These are phyloP conservation scores for Citrus medica DNA, from an alignment of 345 rosid species.

Conservation along the genomic window DNA sequence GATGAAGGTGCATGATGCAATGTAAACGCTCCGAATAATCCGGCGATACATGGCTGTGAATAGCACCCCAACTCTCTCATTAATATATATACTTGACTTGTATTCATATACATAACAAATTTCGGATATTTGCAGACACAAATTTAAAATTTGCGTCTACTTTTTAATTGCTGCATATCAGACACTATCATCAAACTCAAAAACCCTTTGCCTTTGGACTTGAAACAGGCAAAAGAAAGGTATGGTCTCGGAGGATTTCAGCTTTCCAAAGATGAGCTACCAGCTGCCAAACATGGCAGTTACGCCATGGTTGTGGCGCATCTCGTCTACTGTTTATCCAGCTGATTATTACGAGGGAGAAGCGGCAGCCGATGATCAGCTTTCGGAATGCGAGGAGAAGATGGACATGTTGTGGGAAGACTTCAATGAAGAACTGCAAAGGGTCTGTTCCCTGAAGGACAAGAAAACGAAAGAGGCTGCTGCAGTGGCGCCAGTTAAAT, in stretches of 20 bases:
- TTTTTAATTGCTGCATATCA: neutral
- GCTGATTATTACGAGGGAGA: neutral
- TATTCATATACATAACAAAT: neutral
- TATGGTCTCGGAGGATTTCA: conserved; percentile 29
- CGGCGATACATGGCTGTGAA: conserved; percentile 5
- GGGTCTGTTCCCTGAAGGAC: conserved; percentile 8
- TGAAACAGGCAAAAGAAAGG: neutral
- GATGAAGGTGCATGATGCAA: neutral
- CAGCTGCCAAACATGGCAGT: conserved; percentile 18
- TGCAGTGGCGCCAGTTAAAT: neutral
- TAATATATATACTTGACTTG: neutral
- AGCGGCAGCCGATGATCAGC: neutral
- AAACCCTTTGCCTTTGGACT: neutral
- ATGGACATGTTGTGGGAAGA: conserved; percentile 48
- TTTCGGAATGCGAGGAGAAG: conserved; percentile 17
- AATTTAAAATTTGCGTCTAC: neutral
- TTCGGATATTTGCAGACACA: neutral
- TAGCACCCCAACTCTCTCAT: conserved; percentile 3
- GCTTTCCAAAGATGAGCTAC: conserved; percentile 32
- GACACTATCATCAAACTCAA: neutral
- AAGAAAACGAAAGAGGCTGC: neutral
- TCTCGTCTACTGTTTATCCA: conserved; percentile 31
- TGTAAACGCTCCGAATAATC: conserved; percentile 19
- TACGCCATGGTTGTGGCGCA: conserved; percentile 36
- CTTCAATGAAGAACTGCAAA: conserved; percentile 31